Conservation (phyloP, 257 asterid genomes). For the Penstemon davidsonii region DNA sequence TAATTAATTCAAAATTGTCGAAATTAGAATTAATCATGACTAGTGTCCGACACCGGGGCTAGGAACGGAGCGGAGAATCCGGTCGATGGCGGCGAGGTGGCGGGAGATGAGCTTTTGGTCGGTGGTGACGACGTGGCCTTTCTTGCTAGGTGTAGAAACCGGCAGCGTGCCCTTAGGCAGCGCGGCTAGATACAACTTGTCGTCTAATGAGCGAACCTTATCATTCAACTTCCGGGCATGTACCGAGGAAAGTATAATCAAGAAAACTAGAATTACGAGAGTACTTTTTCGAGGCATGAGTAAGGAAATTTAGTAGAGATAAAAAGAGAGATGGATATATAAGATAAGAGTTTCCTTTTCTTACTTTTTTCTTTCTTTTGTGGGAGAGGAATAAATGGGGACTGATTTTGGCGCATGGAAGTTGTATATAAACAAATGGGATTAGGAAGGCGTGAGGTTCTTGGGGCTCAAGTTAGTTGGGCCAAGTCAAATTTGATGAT, state of each 20-base stretch:
- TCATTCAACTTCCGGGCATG: conserved; percentile 25
- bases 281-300: conserved; percentile 15
- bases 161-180: conserved; percentile 61
- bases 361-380: neutral
- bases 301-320: neutral
- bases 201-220: conserved; percentile 25
- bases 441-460: conserved; percentile 28
- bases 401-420: neutral
- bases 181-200: conserved; percentile 36
- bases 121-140: conserved; percentile 44
- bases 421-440: conserved; percentile 8
- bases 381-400: neutral
- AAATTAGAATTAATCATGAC: neutral
- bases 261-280: neutral
- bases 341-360: too few species aligned
- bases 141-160: conserved; percentile 53
- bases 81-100: conserved; percentile 51
- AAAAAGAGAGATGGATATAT: neutral
- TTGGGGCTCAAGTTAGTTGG: conserved; percentile 45
- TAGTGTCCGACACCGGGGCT: conserved; percentile 77
- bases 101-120: conserved; percentile 49
- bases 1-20: conserved; percentile 32
- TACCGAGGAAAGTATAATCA: conserved; percentile 21
- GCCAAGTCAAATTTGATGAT: conserved; percentile 46
- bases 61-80: conserved; percentile 71